These are phyloP conservation scores for Aspergillus olivimuriae DNA, from an alignment of 495 filamentous ascomycete species.

Conservation along the genomic window DNA sequence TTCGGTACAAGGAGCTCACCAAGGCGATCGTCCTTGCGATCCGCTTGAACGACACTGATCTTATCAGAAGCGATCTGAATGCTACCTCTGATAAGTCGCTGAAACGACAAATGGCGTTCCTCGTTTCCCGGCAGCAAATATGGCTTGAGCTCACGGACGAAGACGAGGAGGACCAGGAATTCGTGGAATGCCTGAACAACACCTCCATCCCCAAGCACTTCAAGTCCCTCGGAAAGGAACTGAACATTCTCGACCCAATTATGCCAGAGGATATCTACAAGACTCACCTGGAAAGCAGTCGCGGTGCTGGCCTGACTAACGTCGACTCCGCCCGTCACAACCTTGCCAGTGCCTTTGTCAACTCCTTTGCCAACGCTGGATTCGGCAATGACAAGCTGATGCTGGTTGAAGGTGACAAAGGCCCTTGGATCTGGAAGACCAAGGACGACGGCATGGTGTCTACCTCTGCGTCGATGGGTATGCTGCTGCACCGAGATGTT, in stretches of 20 bases:
- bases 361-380: conserved; percentile 91
- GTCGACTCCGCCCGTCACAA: conserved; percentile 95
- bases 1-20: conserved; percentile 79
- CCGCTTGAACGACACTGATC: conserved; percentile 74
- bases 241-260: conserved; percentile 95
- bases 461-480: conserved; percentile 86
- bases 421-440: conserved; percentile 97
- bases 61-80: conserved; percentile 73
- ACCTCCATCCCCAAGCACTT: conserved; percentile 84
- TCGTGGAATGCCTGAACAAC: conserved; percentile 80
- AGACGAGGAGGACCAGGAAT: conserved; percentile 61
- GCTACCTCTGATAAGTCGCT: conserved; percentile 74
- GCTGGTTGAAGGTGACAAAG: conserved; percentile 72
- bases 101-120: conserved; percentile 91
- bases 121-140: conserved; percentile 87
- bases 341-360: conserved; percentile 91
- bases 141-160: conserved; percentile 64
- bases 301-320: conserved; percentile 86
- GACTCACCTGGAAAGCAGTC: conserved; percentile 91
- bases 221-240: conserved; percentile 86
- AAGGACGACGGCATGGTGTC: conserved; percentile 98
- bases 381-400: conserved; percentile 97
- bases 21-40: conserved; percentile 94
- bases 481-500: conserved; percentile 85
- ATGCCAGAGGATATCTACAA: conserved; percentile 99